Evolutionary conservation across 2,329 filamentous ascomycete species (phyloP).

Genomic region (Alternaria alternata): DNA sequence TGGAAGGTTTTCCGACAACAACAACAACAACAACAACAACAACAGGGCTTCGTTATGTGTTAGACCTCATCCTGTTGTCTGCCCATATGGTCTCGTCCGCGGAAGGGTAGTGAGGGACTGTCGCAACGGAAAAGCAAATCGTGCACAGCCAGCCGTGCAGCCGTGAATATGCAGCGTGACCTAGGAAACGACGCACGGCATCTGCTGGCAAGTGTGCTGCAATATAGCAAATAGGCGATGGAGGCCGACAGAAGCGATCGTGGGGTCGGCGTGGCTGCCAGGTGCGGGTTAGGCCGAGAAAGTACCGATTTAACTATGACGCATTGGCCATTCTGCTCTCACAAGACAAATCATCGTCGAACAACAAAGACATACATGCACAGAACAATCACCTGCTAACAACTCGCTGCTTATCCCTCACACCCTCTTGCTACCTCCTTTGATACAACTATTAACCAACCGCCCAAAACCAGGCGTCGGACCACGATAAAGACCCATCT

Average conservation of each 20-base stretch:
- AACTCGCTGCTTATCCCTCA: conserved; percentile 29
- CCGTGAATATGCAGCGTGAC: conserved; percentile 18
- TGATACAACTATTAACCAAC: conserved; percentile 14
- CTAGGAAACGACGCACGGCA: conserved; percentile 5
- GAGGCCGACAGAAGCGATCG: conserved; percentile 21
- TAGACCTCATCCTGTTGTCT: neutral
- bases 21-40: neutral
- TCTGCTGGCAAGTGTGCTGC: conserved; percentile 2
- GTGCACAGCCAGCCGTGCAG: conserved; percentile 2
- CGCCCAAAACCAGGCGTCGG: conserved; percentile 8
- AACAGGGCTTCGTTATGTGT: neutral
- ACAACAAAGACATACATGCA: conserved; percentile 50
- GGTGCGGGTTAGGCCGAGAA: conserved; percentile 17
- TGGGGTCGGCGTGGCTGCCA: conserved; percentile 19
- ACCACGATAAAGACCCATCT: conserved; percentile 13
- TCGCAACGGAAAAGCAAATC: conserved; percentile 1
- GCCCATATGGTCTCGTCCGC: conserved; percentile 1
- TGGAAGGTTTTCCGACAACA: neutral
- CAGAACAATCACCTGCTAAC: conserved; percentile 27
- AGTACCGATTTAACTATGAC: conserved; percentile 32
- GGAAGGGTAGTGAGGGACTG: neutral
- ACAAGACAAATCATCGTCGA: conserved; percentile 42
- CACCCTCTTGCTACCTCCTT: conserved; percentile 14
- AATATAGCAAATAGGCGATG: conserved; percentile 20
- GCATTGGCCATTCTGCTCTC: conserved; percentile 28